These are phyloP conservation scores for Rhododendron ovatum DNA, from an alignment of 148 eudicot genomes.

Conservation along the genomic window DNA sequence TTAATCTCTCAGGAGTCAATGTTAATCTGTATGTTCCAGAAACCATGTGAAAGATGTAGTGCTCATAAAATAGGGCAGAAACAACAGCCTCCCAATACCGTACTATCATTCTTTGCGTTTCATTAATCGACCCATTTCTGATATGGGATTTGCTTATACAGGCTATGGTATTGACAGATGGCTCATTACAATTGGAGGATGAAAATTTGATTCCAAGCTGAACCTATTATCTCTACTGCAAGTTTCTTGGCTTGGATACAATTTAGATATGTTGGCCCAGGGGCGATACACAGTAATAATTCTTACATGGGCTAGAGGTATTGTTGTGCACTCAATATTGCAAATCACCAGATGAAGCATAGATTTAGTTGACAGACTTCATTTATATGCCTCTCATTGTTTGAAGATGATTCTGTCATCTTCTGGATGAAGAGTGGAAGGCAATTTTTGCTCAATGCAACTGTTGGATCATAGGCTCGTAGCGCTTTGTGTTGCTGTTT, in stretches of 20 bases:
- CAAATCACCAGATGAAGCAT: background rate
- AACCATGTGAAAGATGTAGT: background rate
- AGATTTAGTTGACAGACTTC: background rate
- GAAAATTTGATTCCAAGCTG: background rate
- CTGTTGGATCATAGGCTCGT: background rate
- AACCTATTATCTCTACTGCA: background rate
- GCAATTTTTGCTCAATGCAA: background rate
- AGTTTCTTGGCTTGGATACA: background rate
- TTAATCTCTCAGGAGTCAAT: background rate
- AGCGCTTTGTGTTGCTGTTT: background rate
- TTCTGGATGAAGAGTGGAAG: background rate
- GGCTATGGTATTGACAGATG: background rate
- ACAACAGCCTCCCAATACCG: background rate
- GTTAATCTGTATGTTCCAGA: background rate
- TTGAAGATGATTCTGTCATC: background rate
- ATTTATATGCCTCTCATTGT: background rate
- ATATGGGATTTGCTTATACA: background rate
- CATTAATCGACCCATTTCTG: background rate
- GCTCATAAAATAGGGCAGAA: background rate
- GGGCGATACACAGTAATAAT: background rate
- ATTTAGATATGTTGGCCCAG: background rate
- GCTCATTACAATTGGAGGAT: background rate
- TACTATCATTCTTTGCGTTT: background rate
- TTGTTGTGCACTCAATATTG: background rate
- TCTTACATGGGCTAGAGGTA: background rate